A percentile compares a stretch with the other conserved stretches of the same genome.
phyloP scores from a whole-genome alignment of 2,329 filamentous ascomycete genomes.

The Chaetomiaceae sp. region DNA sequence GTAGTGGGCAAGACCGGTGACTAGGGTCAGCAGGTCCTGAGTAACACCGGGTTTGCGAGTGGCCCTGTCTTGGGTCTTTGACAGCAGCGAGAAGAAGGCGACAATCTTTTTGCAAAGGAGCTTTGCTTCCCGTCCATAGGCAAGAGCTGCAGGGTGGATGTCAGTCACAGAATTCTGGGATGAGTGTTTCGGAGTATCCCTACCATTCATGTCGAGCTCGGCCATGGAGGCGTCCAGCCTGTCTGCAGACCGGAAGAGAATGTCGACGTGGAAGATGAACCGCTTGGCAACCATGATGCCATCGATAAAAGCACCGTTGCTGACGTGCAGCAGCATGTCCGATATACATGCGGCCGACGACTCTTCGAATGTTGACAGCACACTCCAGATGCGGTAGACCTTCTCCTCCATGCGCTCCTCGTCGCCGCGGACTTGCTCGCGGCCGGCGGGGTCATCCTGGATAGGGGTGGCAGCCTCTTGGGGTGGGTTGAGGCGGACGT shows the following conservation, averaged over 20 bases:
- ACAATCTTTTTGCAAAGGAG: slow-evolving; percentile 99
- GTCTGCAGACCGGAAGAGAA: slow-evolving; percentile 85
- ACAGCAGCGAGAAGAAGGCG: slow-evolving; percentile 90
- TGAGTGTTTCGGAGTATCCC: slow-evolving; percentile 24
- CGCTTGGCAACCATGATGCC: slow-evolving; percentile 91
- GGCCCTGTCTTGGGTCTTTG: slow-evolving; percentile 90
- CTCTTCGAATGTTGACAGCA: slow-evolving; percentile 93
- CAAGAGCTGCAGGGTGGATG: slow-evolving; percentile 55
- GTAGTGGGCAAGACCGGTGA: slow-evolving; percentile 94
- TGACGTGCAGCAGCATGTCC: slow-evolving; percentile 97
- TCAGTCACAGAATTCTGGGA: neutral
- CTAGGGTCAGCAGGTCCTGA: slow-evolving; percentile 93
- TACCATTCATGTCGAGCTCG: slow-evolving; percentile 69
- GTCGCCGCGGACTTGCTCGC: slow-evolving; percentile 71
- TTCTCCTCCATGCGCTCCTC: slow-evolving; percentile 97
- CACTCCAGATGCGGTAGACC: slow-evolving; percentile 97
- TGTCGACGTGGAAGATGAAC: slow-evolving; percentile 93
- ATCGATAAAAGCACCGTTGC: slow-evolving; percentile 93
- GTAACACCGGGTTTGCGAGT: slow-evolving; percentile 89
- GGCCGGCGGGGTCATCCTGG: slow-evolving; percentile 53
- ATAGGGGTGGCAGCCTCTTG: slow-evolving; percentile 47
- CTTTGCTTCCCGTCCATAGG: slow-evolving; percentile 94
- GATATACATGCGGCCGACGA: slow-evolving; percentile 97
- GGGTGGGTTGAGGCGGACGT: slow-evolving; percentile 73
- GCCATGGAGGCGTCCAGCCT: slow-evolving; percentile 71